phyloP scores from a whole-genome alignment of 2,329 filamentous ascomycete species.

The Exophiala viscosa region DNA sequence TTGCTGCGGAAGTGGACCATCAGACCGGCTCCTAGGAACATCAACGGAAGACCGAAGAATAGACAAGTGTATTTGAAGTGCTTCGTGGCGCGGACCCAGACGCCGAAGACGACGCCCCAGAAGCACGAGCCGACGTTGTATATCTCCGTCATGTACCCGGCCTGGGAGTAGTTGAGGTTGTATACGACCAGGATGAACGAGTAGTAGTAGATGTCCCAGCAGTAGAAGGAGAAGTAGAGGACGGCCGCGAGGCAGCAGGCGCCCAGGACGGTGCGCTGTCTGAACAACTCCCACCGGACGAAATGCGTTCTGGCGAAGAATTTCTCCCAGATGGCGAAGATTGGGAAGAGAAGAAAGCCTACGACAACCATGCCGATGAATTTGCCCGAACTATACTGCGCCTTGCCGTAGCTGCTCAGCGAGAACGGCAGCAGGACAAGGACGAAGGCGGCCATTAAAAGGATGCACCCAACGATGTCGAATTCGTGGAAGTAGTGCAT shows the following conservation, averaged over 20 bases:
- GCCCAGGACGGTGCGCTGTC: conserved; percentile 47
- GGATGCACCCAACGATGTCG: conserved; percentile 55
- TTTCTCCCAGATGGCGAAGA: conserved; percentile 54
- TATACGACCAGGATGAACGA: conserved; percentile 54
- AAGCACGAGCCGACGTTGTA: conserved; percentile 54
- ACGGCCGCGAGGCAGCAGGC: conserved; percentile 48
- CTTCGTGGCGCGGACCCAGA: conserved; percentile 46
- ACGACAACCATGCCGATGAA: conserved; percentile 52
- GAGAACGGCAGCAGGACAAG: conserved; percentile 65
- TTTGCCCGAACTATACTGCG: conserved; percentile 46
- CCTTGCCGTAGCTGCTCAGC: conserved; percentile 41
- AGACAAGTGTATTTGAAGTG: conserved; percentile 51
- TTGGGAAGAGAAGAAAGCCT: conserved; percentile 51
- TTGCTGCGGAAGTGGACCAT: conserved; percentile 53
- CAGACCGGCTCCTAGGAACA: conserved; percentile 48
- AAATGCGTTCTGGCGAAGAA: conserved; percentile 51
- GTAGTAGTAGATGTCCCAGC: conserved; percentile 51
- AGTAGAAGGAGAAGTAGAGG: conserved; percentile 47
- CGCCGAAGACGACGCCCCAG: conserved; percentile 42
- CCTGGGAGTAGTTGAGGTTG: conserved; percentile 39
- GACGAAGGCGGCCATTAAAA: conserved; percentile 57
- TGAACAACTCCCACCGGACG: conserved; percentile 50
- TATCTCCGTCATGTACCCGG: conserved; percentile 43
- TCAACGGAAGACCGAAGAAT: conserved; percentile 49
- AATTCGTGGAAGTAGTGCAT: conserved; percentile 56